Evolutionary conservation across 2,329 filamentous ascomycete species (phyloP).

Genomic region (Phaeophleospora eucalypticola): DNA sequence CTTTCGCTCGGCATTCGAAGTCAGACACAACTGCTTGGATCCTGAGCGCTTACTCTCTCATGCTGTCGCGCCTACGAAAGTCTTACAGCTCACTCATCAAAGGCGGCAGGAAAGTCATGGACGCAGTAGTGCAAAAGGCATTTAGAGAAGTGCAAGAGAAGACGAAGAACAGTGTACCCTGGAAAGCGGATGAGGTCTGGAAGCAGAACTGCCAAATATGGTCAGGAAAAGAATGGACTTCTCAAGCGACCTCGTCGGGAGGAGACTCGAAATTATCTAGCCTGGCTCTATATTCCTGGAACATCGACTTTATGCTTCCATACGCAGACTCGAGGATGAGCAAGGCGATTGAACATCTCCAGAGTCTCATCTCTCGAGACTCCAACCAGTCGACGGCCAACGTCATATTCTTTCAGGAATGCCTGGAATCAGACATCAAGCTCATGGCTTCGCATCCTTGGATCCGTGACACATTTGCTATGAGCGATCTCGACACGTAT

Average conservation of each 20-base stretch:
- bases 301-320: constrained; percentile 46
- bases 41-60: not conserved
- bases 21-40: too few relatives aligned
- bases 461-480: constrained; percentile 46
- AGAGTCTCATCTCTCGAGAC: constrained; percentile 26
- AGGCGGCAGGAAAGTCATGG: constrained; percentile 6
- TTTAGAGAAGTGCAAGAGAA: constrained; percentile 17
- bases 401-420: constrained; percentile 54
- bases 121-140: constrained; percentile 15
- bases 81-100: not conserved
- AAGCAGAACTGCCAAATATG: constrained; percentile 20
- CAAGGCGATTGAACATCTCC: constrained; percentile 39
- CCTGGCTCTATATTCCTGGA: constrained; percentile 44
- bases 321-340: constrained; percentile 39
- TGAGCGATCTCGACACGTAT: constrained; percentile 45
- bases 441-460: constrained; percentile 45
- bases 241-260: not conserved
- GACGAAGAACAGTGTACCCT: constrained; percentile 16
- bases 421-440: constrained; percentile 43
- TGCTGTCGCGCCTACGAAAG: not conserved
- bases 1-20: too few relatives aligned
- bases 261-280: not conserved
- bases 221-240: constrained; percentile 14
- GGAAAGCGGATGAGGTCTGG: constrained; percentile 22
- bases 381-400: constrained; percentile 15